phyloP scores from a whole-genome alignment of 441 rosid species.

The Melastoma candidum region DNA sequence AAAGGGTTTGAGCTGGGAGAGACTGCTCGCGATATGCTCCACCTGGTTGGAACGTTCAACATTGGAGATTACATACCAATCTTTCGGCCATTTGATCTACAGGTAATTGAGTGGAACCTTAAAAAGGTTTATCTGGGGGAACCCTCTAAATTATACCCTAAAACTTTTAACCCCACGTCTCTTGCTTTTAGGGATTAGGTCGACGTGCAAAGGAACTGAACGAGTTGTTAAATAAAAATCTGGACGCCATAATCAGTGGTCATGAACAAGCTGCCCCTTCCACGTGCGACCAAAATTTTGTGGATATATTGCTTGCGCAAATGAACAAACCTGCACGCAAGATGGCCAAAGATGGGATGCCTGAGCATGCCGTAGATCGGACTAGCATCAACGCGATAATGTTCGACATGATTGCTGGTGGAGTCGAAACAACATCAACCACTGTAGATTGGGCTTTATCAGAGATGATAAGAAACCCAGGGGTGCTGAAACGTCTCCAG shows the following conservation, averaged over 20 bases:
- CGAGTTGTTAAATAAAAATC: no score
- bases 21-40: neutral
- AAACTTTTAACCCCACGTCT: no score
- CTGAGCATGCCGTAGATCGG: neutral
- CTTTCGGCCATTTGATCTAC: constrained; percentile 10
- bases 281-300: neutral
- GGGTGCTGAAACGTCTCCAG: no score
- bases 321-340: neutral
- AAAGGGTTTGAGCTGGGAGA: constrained; percentile 1
- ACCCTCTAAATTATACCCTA: no score
- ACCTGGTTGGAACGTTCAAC: constrained; percentile 6
- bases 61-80: constrained; percentile 8
- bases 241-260: no score
- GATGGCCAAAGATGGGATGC: neutral
- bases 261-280: no score
- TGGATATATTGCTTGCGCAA: constrained; percentile 3
- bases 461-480: constrained; percentile 9
- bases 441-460: constrained; percentile 11
- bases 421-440: constrained; percentile 4
- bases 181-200: no score
- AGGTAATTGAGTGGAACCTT: neutral
- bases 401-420: constrained; percentile 6
- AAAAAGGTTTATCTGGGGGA: no score
- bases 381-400: constrained; percentile 8
- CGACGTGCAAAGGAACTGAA: no score